Evolutionary conservation across 73 alveolate genomes (phyloP), one percentile per base, ranked within the genome.

Genomic region (Paramecium octaurelia): DNA sequence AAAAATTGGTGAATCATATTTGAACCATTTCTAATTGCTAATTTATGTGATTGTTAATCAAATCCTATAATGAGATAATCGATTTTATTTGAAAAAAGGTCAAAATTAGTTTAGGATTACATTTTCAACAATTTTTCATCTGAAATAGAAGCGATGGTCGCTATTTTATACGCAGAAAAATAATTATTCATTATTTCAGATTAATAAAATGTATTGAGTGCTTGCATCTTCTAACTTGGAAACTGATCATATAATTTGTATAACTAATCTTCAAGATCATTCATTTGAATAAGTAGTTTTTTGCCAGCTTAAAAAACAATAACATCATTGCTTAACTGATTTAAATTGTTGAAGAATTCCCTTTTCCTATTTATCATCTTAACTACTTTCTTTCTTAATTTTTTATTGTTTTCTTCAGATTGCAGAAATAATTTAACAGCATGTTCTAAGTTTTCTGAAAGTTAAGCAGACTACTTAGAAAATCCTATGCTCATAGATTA

Each of bases 211-310:
- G 91, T 27, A 80, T 80, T 80, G 4, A 80, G 18, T 24, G 91
- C 91, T 80, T 80, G 20, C 91, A 80, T 80, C 46, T 80, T 80
- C 21, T 80, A 80, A 80, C 91, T 80, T 42, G 75, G 76, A 80
- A 80, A 80, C 24, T 80, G 7, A 42, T 80, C 75, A 80, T 80
- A 80, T 23, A 44, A 21, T 44, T 80, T 48, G 2, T 44, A 48
- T 31, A 80, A 23, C 10, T 80, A 11, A 2, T 80, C 20, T 48
- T 80, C 91, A 2, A 80, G 54, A 3, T 80, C 16, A 9, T 40
- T 24, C 57, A 64, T 31, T 20, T 48, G 7, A 42, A 80, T 31
- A 12, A 80, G 46, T 42, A 44, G 4, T 40, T 42, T 21, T 44
- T 80, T 80, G 7, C 43, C 64, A 20, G 84, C 84, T 23, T 64